phyloP scores from a whole-genome alignment of 2,329 filamentous ascomycete species.

The Hortaea werneckii region DNA sequence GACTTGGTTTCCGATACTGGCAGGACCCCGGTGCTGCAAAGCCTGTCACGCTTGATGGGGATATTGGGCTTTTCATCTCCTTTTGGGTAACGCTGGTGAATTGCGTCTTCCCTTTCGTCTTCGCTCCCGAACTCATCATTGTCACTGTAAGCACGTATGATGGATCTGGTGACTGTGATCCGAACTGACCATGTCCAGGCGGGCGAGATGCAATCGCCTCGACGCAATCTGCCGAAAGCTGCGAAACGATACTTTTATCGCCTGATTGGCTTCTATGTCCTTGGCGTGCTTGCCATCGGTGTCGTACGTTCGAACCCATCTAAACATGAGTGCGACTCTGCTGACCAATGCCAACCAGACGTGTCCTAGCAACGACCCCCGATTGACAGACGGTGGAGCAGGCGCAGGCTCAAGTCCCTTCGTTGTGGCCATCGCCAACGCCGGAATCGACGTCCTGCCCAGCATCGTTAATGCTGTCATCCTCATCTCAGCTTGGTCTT shows the following conservation, averaged over 20 bases:
- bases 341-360: too few relatives aligned
- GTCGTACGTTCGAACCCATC: conserved; percentile 31
- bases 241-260: conserved; percentile 52
- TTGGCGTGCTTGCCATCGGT: conserved; percentile 49
- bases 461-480: conserved; percentile 60
- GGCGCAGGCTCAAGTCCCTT: conserved; percentile 3
- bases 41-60: conserved; percentile 36
- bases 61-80: conserved; percentile 42
- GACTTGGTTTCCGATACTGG: conserved; percentile 44
- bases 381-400: conserved; percentile 32
- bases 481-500: conserved; percentile 53
- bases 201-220: conserved; percentile 49
- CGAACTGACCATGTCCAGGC: background rate
- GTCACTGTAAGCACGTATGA: conserved; percentile 22
- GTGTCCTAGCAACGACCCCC: conserved; percentile 43
- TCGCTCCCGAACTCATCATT: conserved; percentile 46
- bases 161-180: too few relatives aligned
- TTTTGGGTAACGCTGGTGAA: conserved; percentile 42
- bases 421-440: conserved; percentile 26
- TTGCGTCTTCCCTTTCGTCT: conserved; percentile 45
- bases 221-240: conserved; percentile 50
- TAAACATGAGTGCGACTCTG: too few relatives aligned
- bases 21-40: conserved; percentile 40
- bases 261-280: conserved; percentile 52
- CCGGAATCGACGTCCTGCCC: conserved; percentile 47